Evolutionary conservation across 1,284 basidiomycete genomes (phyloP).

Genomic region (Rhodotorula sp.): DNA sequence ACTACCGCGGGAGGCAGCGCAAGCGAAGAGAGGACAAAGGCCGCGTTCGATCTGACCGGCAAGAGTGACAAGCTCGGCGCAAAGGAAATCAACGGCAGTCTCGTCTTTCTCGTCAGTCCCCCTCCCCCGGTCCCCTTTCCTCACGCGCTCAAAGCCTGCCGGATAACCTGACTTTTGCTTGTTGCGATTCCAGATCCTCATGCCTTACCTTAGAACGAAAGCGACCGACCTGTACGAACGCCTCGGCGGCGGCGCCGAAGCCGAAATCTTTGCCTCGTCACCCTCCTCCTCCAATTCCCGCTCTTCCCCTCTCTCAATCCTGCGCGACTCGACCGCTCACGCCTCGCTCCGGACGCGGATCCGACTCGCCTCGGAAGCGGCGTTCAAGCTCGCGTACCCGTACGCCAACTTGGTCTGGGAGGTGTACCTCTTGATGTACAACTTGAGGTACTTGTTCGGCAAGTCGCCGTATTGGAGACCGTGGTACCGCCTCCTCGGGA

Average conservation of each 20-base stretch:
- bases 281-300: slow-evolving; percentile 1
- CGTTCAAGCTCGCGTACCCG: slow-evolving; percentile 62
- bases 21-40: slow-evolving; percentile 57
- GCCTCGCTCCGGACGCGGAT: background rate
- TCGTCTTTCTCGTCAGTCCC: slow-evolving; percentile 38
- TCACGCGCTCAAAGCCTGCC: background rate
- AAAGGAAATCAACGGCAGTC: slow-evolving; percentile 57
- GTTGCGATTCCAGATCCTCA: slow-evolving; percentile 61
- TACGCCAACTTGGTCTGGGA: slow-evolving; percentile 76
- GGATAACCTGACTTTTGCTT: slow-evolving; percentile 13
- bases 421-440: slow-evolving; percentile 75
- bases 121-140: background rate
- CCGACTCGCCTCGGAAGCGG: slow-evolving; percentile 58
- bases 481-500: slow-evolving; percentile 80
- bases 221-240: slow-evolving; percentile 86
- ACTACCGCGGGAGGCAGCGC: slow-evolving; percentile 54
- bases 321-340: slow-evolving; percentile 36
- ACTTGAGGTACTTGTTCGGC: slow-evolving; percentile 88
- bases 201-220: slow-evolving; percentile 88
- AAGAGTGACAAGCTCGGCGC: slow-evolving; percentile 63
- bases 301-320: slow-evolving; percentile 11
- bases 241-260: slow-evolving; percentile 73
- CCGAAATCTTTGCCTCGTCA: slow-evolving; percentile 33
- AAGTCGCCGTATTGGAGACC: slow-evolving; percentile 84
- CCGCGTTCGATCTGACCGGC: slow-evolving; percentile 62